A percentile compares a stretch with the other conserved stretches of the same genome.
These are phyloP conservation scores for Melampsora occidentalis DNA, from an alignment of 1,284 basidiomycete species.

Conservation along the genomic window DNA sequence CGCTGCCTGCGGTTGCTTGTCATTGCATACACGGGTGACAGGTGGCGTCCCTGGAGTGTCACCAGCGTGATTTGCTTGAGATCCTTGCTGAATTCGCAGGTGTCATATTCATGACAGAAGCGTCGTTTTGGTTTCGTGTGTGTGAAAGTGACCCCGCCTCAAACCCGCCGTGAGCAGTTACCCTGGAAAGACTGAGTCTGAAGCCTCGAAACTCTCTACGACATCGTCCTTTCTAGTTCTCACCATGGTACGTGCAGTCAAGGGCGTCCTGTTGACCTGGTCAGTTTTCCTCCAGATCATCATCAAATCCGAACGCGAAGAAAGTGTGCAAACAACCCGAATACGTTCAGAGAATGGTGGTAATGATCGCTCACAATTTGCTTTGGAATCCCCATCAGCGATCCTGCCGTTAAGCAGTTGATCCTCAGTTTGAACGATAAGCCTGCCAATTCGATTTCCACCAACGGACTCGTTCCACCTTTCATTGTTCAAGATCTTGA, in stretches of 20 bases:
- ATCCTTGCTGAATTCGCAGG: no score
- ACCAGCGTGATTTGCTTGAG: no score
- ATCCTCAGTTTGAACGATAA: conserved; percentile 51
- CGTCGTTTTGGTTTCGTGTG: no score
- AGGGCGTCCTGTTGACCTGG: conserved; percentile 37
- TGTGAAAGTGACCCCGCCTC: no score
- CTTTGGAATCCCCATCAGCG: conserved; percentile 45
- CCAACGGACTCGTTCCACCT: conserved; percentile 35
- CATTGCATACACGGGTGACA: no score
- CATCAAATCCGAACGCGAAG: not conserved
- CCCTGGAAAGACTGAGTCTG: no score
- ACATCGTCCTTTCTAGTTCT: not conserved
- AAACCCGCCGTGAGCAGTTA: no score
- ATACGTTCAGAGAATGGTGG: not conserved
- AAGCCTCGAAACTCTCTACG: no score
- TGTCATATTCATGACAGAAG: no score
- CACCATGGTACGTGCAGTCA: conserved; percentile 25
- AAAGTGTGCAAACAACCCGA: not conserved
- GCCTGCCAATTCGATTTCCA: conserved; percentile 39
- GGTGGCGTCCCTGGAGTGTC: no score
- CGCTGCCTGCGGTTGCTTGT: no score
- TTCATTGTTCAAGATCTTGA: conserved; percentile 53
- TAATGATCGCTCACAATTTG: not conserved
- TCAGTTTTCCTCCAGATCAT: conserved; percentile 2
- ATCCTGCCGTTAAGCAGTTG: conserved; percentile 53